Base-by-base conservation (phyloP, 768 basidiomycete genomes). In the Pulveroboletus sp. region DNA sequence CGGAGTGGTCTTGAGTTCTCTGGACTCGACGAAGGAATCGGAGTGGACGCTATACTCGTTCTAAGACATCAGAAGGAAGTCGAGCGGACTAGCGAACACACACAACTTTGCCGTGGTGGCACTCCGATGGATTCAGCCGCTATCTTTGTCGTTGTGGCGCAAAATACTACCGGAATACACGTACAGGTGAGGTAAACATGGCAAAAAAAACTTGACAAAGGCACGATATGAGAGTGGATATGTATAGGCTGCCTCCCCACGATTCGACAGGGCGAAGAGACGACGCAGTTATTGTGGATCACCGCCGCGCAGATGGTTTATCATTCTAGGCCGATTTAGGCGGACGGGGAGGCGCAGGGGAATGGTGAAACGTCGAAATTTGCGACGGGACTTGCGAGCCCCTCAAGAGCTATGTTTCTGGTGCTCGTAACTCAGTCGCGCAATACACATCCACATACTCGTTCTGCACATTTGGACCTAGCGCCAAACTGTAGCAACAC, bases 51-150 rank as follows among this genome's bases (percentile, higher is more conserved):
- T 70, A 57, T 76, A 80, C 49, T 80, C 78, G 57, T 82, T 82
- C 66, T 80, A 84, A 30, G 77, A 76, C 74, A 82, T 79, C 17
- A 84, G 13, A 68, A 26, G 73, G 72, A 39, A 84, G 64, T 37
- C 8, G 17, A 39, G 27, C 18, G 6, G 71, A 74, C 60, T 80
- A 14, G 37, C 82, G 63, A 54, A 51, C 57, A 43, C 40, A 43
- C 15, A 17, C 13, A 40, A 39, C 45, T 60, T 52, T 17, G 43
- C 30, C 8, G 73, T 73, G 32, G 57, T 36, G 39, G 53, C 47
- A 8, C 75, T 75, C 36, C 72, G 27, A 53, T 41, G 14, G 63
- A 57, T 30, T 31, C 21, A 17, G 5, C 30, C 30, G 38, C 26
- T 30, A 26, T 47, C 48, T 39, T 47, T 5, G 15, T 21, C 21